Evolutionary conservation across 1,284 basidiomycete species (phyloP).

Genomic region (Malassezia nana): DNA sequence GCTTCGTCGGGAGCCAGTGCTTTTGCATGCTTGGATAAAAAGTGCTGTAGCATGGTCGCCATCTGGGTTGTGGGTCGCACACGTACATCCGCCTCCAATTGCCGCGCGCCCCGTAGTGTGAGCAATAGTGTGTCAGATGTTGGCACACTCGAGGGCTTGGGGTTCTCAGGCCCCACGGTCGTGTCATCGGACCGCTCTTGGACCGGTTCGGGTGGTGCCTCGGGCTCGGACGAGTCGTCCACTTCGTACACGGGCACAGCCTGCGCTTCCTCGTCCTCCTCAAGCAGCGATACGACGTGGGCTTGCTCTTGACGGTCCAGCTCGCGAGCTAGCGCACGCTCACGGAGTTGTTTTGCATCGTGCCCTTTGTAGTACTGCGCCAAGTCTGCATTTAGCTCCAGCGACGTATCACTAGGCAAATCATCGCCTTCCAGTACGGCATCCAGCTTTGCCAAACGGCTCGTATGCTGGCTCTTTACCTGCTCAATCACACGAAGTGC

Average conservation of each 20-base stretch:
- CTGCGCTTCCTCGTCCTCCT: not conserved
- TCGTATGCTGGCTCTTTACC: not conserved
- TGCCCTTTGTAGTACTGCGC: slow-evolving; percentile 25
- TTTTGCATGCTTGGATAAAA: slow-evolving; percentile 11
- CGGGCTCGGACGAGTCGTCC: slow-evolving; percentile 18
- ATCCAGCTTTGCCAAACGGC: not conserved
- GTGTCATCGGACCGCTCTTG: not conserved
- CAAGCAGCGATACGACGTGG: not conserved
- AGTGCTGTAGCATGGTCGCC: slow-evolving; percentile 22
- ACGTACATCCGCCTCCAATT: slow-evolving; percentile 17
- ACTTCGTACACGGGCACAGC: not conserved
- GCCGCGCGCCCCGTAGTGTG: slow-evolving; percentile 20
- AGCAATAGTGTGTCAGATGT: slow-evolving; percentile 16
- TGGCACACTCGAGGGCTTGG: too few relatives aligned
- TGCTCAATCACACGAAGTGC: not conserved
- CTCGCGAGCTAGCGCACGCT: slow-evolving; percentile 21
- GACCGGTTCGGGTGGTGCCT: not conserved
- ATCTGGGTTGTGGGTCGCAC: slow-evolving; percentile 27
- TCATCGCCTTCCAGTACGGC: not conserved
- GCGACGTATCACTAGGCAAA: not conserved
- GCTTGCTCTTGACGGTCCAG: slow-evolving; percentile 15
- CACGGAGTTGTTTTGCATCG: slow-evolving; percentile 25
- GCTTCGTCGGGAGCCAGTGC: slow-evolving; percentile 2
- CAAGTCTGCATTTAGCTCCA: slow-evolving; percentile 30
- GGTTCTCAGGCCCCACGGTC: not conserved